Percentiles rank a stretch among this genome's conserved stretches.
These are phyloP conservation scores for Saussurea involucrata DNA, from an alignment of 129 eudicot species.

Conservation along the genomic window DNA sequence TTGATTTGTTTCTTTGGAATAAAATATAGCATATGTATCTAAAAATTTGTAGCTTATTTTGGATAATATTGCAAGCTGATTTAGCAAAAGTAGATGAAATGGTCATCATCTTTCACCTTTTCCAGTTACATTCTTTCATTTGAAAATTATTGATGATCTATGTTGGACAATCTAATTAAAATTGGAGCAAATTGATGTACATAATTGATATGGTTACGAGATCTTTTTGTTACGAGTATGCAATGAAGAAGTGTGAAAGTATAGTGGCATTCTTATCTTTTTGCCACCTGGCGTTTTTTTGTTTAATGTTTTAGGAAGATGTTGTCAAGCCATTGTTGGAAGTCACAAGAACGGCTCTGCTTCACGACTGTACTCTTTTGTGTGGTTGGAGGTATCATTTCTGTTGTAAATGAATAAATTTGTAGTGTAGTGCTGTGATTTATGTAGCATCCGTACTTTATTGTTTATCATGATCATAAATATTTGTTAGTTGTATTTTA, in stretches of 20 bases:
- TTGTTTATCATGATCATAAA: not conserved
- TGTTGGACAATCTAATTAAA: not conserved
- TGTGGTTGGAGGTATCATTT: slow-evolving; percentile 89
- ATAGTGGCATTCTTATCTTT: not conserved
- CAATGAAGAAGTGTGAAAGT: not conserved
- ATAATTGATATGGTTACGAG: not conserved
- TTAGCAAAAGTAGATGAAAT: slow-evolving; percentile 2
- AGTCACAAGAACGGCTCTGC: slow-evolving; percentile 92
- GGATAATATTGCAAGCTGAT: not conserved
- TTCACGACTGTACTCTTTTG: slow-evolving; percentile 95
- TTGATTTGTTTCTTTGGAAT: not conserved
- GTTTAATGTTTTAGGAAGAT: slow-evolving; percentile 74
- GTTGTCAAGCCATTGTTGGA: slow-evolving; percentile 95
- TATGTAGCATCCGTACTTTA: not conserved
- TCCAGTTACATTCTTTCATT: not conserved
- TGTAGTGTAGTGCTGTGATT: not conserved
- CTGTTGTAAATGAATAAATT: not conserved
- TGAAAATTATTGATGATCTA: not conserved
- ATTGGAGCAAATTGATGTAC: slow-evolving; percentile 12
- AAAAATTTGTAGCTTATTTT: not conserved
- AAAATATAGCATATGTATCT: not conserved
- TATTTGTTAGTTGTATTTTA: slow-evolving; percentile 3
- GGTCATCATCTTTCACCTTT: not conserved
- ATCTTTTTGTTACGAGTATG: not conserved
- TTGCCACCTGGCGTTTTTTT: not conserved